phyloP scores from a whole-genome alignment of 164 flowering plant genomes.

The Stephania cephalantha region DNA sequence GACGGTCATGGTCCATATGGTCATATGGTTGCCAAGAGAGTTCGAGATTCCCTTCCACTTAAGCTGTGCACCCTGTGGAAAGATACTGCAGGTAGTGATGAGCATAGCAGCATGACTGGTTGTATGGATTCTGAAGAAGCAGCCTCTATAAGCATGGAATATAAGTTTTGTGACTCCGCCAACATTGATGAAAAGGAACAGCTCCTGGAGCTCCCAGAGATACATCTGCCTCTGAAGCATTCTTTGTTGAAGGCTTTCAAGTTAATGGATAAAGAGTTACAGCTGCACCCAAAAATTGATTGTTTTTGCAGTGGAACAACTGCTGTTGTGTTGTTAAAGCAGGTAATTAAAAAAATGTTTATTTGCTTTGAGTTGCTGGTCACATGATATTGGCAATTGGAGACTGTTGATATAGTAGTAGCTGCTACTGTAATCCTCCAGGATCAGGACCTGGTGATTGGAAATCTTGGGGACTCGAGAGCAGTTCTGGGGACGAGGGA shows the following conservation, averaged over 20 bases:
- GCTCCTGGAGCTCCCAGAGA: slow-evolving; percentile 59
- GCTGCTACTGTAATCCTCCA: slow-evolving; percentile 18
- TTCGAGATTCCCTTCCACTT: slow-evolving; percentile 72
- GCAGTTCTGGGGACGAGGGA: slow-evolving; percentile 60
- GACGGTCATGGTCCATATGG: slow-evolving; percentile 94
- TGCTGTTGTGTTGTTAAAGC: slow-evolving; percentile 62
- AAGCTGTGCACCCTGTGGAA: slow-evolving; percentile 53
- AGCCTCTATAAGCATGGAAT: slow-evolving; percentile 40
- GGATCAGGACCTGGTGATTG: slow-evolving; percentile 56
- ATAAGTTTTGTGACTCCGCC: slow-evolving; percentile 38
- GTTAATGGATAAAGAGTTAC: slow-evolving; percentile 73
- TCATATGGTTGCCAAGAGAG: slow-evolving; percentile 77
- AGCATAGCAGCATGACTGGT: slow-evolving; percentile 24
- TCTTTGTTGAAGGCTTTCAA: slow-evolving; percentile 59
- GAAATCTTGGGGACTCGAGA: slow-evolving; percentile 69
- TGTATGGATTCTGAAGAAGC: slow-evolving; percentile 43
- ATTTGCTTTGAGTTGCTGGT: not conserved
- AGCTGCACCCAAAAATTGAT: slow-evolving; percentile 59
- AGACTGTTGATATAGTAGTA: slow-evolving; percentile 1
- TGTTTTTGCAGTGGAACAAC: slow-evolving; percentile 84
- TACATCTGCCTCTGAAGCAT: slow-evolving; percentile 42
- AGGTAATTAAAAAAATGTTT: slow-evolving; percentile 31
- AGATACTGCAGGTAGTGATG: slow-evolving; percentile 22
- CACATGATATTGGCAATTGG: not conserved
- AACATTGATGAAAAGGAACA: slow-evolving; percentile 39